Conservation (phyloP, 495 filamentous ascomycete genomes). For the Neurospora sp. region DNA sequence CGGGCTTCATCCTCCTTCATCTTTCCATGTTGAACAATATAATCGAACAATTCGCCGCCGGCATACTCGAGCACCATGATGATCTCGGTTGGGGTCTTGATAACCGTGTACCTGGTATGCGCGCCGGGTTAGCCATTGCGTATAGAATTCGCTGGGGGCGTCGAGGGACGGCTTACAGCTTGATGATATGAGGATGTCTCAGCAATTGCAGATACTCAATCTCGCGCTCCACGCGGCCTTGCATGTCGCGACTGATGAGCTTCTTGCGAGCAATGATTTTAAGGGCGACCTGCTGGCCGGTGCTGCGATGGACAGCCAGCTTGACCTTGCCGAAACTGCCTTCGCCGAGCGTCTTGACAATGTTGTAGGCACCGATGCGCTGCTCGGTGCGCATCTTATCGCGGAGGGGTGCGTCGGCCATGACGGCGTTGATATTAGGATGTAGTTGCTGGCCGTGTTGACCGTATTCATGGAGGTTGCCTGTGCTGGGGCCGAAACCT, state of each 20-base stretch:
- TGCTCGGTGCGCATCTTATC: slow-evolving; percentile 52
- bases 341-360: slow-evolving; percentile 85
- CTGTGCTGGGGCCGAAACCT: slow-evolving; percentile 7
- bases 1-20: slow-evolving; percentile 84
- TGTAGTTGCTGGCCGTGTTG: slow-evolving; percentile 18
- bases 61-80: slow-evolving; percentile 99
- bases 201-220: slow-evolving; percentile 96
- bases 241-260: slow-evolving; percentile 92
- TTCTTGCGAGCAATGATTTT: slow-evolving; percentile 97
- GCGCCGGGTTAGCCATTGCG: slow-evolving; percentile 2
- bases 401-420: slow-evolving; percentile 20
- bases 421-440: slow-evolving; percentile 17
- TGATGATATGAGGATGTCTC: slow-evolving; percentile 97
- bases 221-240: slow-evolving; percentile 90
- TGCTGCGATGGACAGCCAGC: slow-evolving; percentile 82
- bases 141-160: neutral
- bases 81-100: slow-evolving; percentile 86
- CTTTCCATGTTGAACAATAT: slow-evolving; percentile 83
- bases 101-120: slow-evolving; percentile 74
- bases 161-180: slow-evolving; percentile 53
- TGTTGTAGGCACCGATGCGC: slow-evolving; percentile 81
- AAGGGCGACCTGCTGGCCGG: slow-evolving; percentile 85
- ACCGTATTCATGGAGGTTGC: slow-evolving; percentile 18
- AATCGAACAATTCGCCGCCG: slow-evolving; percentile 93
- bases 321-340: slow-evolving; percentile 98